Conservation (phyloP, 768 basidiomycete species). For the Pluteus cervinus region DNA sequence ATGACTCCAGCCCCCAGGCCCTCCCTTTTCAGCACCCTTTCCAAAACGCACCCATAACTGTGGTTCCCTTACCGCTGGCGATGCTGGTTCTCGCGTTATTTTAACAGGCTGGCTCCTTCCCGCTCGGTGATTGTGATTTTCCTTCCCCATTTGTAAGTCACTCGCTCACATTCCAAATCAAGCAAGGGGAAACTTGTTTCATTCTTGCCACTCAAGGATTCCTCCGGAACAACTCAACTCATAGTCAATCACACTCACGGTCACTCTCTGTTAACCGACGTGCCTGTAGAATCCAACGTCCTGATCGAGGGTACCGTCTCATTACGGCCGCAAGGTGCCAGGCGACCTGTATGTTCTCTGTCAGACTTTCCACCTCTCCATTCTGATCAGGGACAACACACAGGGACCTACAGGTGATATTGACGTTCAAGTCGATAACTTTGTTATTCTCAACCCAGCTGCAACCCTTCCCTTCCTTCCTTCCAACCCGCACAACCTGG, state of each 20-base stretch:
- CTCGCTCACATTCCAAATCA: slow-evolving; percentile 29
- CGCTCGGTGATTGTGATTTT: slow-evolving; percentile 57
- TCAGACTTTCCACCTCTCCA: slow-evolving; percentile 10
- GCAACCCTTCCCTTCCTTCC: slow-evolving; percentile 79
- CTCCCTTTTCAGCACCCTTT: slow-evolving; percentile 44
- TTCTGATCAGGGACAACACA: too few species aligned
- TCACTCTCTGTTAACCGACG: slow-evolving; percentile 27
- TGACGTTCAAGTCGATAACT: slow-evolving; percentile 70
- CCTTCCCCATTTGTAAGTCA: slow-evolving; percentile 23
- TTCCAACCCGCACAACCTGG: slow-evolving; percentile 69
- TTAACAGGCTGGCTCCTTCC: slow-evolving; percentile 80
- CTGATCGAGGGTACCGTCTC: slow-evolving; percentile 70
- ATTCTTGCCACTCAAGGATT: slow-evolving; percentile 84
- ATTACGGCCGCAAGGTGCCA: slow-evolving; percentile 54
- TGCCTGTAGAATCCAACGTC: slow-evolving; percentile 77
- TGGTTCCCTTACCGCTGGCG: slow-evolving; percentile 43
- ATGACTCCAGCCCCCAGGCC: slow-evolving; percentile 4
- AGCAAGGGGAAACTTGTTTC: slow-evolving; percentile 71
- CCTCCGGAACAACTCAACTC: slow-evolving; percentile 74
- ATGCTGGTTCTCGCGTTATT: slow-evolving; percentile 55
- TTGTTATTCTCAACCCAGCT: slow-evolving; percentile 78
- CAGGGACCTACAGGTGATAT: slow-evolving; percentile 67
- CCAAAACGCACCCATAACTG: slow-evolving; percentile 59
- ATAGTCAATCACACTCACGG: slow-evolving; percentile 46
- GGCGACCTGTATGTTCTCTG: slow-evolving; percentile 46